Evolutionary conservation across 108 stramenopile genomes (phyloP), one percentile per base, ranked within the genome.

Genomic region (Conticribra weissflogii): DNA sequence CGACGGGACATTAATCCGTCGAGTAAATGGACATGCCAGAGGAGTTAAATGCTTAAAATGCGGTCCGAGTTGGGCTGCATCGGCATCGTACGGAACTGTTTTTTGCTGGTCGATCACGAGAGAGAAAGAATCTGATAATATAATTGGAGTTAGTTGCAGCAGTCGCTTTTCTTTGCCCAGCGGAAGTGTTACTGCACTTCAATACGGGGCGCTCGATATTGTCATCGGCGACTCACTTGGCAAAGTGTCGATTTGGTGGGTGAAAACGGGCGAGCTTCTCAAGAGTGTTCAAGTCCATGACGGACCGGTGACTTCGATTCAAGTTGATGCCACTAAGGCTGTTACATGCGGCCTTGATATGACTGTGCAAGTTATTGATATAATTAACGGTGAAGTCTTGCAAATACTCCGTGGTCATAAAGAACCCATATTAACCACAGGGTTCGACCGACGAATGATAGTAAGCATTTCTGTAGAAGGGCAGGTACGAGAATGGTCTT

Each of bases 191-290:
- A 85, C 87, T 25, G 82, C 79, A 17, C 63, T 87, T 0, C 59
- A 72, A 8, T 88, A 82, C 62, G 86, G 87, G 2, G 63, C 79
- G 30, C 49, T 87, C n/a, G 89, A 90, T 24, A 21, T 90, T 18
- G 68, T 90, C 29, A 73, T 62, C n/a, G 89, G 89, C 15, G 84
- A 88, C 51, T 75, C 41, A 41, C 29, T 74, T 4, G 89, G 89
- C 24, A 53, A 51, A 33, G 27, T 87, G 30, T 31, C 79, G 27
- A 49, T 87, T 12, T 87, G 83, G 77, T 77, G 79, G 79, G 41
- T 87, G n/a, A 57, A 78, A 61, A 63, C 81, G 15, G 86, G 74
- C 4, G 59, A 74, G 41, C 57, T 80, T 27, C 17, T 84, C 18
- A 72, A 75, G 59, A 63, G 69, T 9, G 45, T 67, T 64, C 57